Percentiles rank a stretch among this genome's conserved stretches.
These are phyloP conservation scores for Kernera saxatilis DNA, from an alignment of 345 rosid species.

Conservation along the genomic window DNA sequence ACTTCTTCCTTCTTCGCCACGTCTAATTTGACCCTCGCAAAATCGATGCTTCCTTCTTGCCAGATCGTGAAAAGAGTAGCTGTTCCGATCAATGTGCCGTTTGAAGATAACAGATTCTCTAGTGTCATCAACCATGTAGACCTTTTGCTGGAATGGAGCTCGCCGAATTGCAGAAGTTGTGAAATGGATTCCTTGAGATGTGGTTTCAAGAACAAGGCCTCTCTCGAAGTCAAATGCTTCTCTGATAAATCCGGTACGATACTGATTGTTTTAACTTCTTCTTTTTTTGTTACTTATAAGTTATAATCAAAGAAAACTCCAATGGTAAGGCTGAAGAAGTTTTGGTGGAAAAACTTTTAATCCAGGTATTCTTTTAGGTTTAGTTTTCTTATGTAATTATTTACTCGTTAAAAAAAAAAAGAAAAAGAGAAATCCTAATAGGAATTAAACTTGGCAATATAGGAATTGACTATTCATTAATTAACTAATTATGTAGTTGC, in stretches of 20 bases:
- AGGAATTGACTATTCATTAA: background rate
- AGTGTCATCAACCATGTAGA: conserved; percentile 20
- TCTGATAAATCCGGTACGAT: conserved; percentile 29
- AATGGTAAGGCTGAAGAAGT: background rate
- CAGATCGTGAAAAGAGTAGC: conserved; percentile 13
- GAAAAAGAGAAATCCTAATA: background rate
- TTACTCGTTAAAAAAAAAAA: background rate
- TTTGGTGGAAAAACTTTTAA: background rate
- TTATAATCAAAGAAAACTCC: background rate
- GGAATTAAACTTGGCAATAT: background rate
- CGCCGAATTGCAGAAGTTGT: conserved; percentile 49
- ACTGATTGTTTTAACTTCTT: background rate
- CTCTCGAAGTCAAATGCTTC: conserved; percentile 41
- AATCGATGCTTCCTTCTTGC: conserved; percentile 34
- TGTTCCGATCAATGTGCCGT: conserved; percentile 30
- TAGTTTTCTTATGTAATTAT: background rate
- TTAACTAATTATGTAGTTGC: background rate
- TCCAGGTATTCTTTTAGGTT: background rate
- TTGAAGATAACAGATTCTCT: conserved; percentile 9
- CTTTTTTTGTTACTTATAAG: background rate
- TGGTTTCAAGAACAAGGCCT: conserved; percentile 35
- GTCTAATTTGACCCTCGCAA: conserved; percentile 20
- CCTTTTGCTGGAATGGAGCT: conserved; percentile 43
- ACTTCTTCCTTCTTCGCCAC: conserved; percentile 51
- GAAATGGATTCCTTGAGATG: conserved; percentile 44